A percentile compares a stretch with the other conserved stretches of the same genome.
phyloP scores from a whole-genome alignment of 164 flowering plant species.

The Magnolia kwangsiensis region DNA sequence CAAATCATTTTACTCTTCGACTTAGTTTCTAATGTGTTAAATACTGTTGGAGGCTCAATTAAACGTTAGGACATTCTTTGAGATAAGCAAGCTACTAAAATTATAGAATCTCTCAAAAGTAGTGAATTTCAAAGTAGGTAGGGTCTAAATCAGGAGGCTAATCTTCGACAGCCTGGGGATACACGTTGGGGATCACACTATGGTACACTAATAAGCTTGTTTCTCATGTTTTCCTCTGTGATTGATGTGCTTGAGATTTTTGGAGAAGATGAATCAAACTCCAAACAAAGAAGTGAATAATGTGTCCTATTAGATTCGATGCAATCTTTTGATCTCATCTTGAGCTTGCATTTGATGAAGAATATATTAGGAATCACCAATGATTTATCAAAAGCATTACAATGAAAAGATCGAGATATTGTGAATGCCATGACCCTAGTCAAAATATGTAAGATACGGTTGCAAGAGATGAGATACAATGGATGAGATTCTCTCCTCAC shows the following conservation, averaged over 20 bases:
- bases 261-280: not conserved
- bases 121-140: not conserved
- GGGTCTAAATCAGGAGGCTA: not conserved
- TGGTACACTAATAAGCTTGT: not conserved
- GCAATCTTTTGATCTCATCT: conserved; percentile 1
- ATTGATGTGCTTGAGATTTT: conserved; percentile 2
- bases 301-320: not conserved
- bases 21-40: conserved; percentile 7
- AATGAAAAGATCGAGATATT: not conserved
- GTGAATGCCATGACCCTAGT: conserved; percentile 1
- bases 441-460: not conserved
- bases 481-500: not conserved
- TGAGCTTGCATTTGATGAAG: not conserved
- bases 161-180: not conserved
- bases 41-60: conserved; percentile 5
- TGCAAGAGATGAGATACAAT: not conserved
- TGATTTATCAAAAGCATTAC: not conserved
- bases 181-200: not conserved
- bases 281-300: not conserved
- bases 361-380: not conserved
- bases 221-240: not conserved
- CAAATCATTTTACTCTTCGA: not conserved
- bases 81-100: not conserved
- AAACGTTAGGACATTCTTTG: not conserved
- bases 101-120: not conserved